Base-by-base conservation (phyloP, 257 asterid species). In the Scutellaria barbata region DNA sequence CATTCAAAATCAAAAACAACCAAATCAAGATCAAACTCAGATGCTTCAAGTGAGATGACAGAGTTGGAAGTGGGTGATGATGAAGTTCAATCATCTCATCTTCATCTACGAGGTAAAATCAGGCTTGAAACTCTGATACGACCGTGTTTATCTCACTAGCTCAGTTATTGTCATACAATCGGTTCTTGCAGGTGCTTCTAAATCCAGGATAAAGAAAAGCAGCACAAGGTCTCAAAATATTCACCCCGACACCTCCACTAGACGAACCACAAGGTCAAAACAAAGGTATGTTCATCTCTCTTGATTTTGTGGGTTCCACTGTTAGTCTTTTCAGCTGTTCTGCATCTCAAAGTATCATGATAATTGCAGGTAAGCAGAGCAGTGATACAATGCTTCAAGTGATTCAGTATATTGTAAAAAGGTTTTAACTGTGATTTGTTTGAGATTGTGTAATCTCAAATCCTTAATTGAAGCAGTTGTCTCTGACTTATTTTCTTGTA, bases 41-140 rank as follows among this genome's bases (percentile, higher is more conserved):
- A 75, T 71, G 84, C 75, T 75, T 79, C 88, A 5, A 82, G 96
- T 75, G 92, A 81, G 79, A 74, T 83, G 77, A 75, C 89, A 14
- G 88, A 81, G 70, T 10, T 76, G 62, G 87, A 80, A 53, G 5
- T 56, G 74, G 84, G 75, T 47, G 93, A 83, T 51, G 83, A 79
- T 56, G 98, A 91, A 85, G 90, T 85, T 80, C 90, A 87, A 72
- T 89, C 90, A 0, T 79, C 89, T 65, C 74, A 37, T 40, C 76
- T 58, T 68, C 77, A 40, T 73, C 74, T 30, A 45, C 78, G 22
- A 81, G 87, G 95, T 82, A 72, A 68, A 52, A 16, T 53, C 41
- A 39, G 52, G 33, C 70, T 71, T 72, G 5, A 20, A 59, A 22
- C 48, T 63, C 47, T 71, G 33, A 56, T 78, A 48, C 63, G 22